These are phyloP conservation scores for Raphanus sativus DNA, from an alignment of 345 rosid genomes.

Conservation along the genomic window DNA sequence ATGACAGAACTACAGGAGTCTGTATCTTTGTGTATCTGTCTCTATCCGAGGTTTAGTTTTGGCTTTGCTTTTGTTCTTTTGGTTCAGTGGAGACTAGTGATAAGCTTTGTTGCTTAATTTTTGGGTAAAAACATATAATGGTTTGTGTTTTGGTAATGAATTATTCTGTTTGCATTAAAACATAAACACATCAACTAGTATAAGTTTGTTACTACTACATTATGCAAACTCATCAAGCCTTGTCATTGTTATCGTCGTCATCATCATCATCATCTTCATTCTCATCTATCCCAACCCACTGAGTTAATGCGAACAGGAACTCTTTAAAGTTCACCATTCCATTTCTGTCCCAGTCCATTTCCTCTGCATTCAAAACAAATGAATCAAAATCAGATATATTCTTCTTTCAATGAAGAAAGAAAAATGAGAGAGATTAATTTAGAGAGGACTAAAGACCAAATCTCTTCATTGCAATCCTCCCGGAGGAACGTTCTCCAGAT, in stretches of 20 bases:
- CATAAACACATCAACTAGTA: conserved; percentile 12
- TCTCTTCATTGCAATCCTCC: conserved; percentile 87
- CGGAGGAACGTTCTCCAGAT: conserved; percentile 87
- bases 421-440: background rate
- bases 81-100: conserved; percentile 20
- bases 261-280: conserved; percentile 56
- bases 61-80: conserved; percentile 28
- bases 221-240: conserved; percentile 12
- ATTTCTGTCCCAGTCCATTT: conserved; percentile 99
- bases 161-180: conserved; percentile 26
- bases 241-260: conserved; percentile 36
- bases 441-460: conserved; percentile 50
- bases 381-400: background rate
- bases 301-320: conserved; percentile 86
- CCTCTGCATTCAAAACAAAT: conserved; percentile 55
- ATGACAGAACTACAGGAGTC: conserved; percentile 6
- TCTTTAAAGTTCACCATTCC: conserved; percentile 95
- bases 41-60: conserved; percentile 27
- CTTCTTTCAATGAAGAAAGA: background rate
- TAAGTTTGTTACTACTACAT: conserved; percentile 15
- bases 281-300: conserved; percentile 85
- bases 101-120: conserved; percentile 27
- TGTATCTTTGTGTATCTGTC: background rate
- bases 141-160: conserved; percentile 35
- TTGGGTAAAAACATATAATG: conserved; percentile 16